Evolutionary conservation across 2,329 filamentous ascomycete species (phyloP), one percentile per base, ranked within the genome.

Genomic region (Ophiostoma sp.): DNA sequence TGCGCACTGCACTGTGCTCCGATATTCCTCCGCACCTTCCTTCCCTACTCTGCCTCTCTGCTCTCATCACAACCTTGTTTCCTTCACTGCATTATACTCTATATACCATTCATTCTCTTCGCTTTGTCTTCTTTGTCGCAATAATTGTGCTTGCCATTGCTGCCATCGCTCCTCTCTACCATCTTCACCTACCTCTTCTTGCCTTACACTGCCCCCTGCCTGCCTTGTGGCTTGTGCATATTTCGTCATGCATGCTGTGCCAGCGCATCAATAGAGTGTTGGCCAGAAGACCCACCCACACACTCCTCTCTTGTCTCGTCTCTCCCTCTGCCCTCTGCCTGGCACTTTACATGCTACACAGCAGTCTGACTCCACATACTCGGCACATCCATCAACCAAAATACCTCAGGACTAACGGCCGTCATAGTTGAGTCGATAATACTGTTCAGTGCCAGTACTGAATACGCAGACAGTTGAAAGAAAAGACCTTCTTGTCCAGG

Each of bases 201-300:
- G 41, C 41, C 23, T 44, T 33, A 44, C 39, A 33, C 17, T 54
- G 31, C 41, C 27, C 27, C 8, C 60, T 66, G 17, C 39, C 15
- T 65, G 6, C 44, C 41, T 41, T 44, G 80, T 79, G 77, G 79
- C 78, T 81, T 79, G 77, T 85, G 83, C 84, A 85, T 83, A 81
- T 84, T 82, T 83, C 83, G 83, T 85, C 65, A 67, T 67, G 65
- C 65, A 67, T 65, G 62, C 35, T 39, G 62, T 85, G 84, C 82
- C 82, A 84, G 78, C 82, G 80, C 82, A 84, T 83, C 81, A 83
- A 81, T 76, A 79, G 77, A 79, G 60, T 65, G 68, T 54, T 68
- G 67, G 48, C 62, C 62, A 23, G 62, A 20, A 3, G 62, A 39
- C 35, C 62, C 62, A 65, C 62, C n/a, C 62, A 65, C 62, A 65